A percentile compares a stretch with the other conserved stretches of the same genome.
Conservation (phyloP, 441 rosid species). For the Erodium chrysanthum region DNA sequence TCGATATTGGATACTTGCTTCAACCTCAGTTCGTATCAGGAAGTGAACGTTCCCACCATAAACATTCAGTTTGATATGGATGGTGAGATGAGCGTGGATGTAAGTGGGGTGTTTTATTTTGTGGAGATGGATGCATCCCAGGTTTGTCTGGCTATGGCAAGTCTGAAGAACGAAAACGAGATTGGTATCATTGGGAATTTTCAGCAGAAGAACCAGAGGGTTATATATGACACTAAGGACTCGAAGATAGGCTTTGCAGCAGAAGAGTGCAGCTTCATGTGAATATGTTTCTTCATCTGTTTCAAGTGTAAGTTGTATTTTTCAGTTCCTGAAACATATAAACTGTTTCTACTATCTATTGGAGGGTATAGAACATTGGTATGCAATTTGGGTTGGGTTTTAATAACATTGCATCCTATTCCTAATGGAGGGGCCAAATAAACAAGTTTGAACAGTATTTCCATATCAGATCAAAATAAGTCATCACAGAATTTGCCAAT, state of each 20-base stretch:
- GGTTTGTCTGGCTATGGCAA: conserved; percentile 82
- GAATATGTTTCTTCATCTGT: neutral
- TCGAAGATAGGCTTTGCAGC: conserved; percentile 63
- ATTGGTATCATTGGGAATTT: conserved; percentile 66
- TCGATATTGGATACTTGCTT: conserved; percentile 79
- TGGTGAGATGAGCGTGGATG: conserved; percentile 53
- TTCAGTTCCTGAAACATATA: neutral
- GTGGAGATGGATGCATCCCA: conserved; percentile 66
- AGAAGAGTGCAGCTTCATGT: conserved; percentile 59
- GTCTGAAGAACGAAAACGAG: conserved; percentile 59
- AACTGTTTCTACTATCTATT: too few species aligned
- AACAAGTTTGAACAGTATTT: too few species aligned
- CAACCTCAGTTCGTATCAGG: conserved; percentile 56
- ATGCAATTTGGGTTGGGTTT: too few species aligned
- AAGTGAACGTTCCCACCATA: conserved; percentile 55
- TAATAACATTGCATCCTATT: too few species aligned
- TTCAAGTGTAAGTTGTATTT: neutral
- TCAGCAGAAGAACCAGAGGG: conserved; percentile 89
- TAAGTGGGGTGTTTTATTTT: conserved; percentile 61
- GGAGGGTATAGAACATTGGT: too few species aligned
- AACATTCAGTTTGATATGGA: conserved; percentile 48
- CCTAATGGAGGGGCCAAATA: too few species aligned
- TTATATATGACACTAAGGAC: conserved; percentile 55
- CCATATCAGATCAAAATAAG: too few species aligned
- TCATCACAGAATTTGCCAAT: too few species aligned